Percentiles rank a stretch among this genome's conserved stretches.
phyloP scores from a whole-genome alignment of 257 asterid genomes.

The Coffea canephora region DNA sequence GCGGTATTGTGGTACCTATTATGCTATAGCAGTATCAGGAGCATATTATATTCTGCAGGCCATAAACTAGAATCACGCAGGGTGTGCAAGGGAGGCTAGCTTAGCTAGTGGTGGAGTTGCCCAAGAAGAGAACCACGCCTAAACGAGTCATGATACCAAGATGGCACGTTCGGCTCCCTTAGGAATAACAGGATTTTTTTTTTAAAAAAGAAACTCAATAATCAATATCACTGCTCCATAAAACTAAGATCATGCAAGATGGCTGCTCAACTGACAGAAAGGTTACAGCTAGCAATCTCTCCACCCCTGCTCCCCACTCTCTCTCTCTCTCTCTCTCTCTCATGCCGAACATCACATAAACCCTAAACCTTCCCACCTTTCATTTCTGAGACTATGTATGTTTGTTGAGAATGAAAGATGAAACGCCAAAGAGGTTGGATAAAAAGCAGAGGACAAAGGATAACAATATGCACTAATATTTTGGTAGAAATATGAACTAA shows the following conservation, averaged over 20 bases:
- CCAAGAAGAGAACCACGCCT: constrained; percentile 35
- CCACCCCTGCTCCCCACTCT: neutral
- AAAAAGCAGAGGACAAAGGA: neutral
- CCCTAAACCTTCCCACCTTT: constrained; percentile 39
- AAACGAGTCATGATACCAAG: constrained; percentile 57
- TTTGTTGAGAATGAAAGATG: neutral
- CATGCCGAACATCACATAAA: constrained; percentile 62
- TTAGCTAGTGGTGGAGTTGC: neutral
- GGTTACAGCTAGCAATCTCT: constrained; percentile 59
- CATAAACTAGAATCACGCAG: constrained; percentile 26
- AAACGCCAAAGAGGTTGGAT: too few relatives aligned
- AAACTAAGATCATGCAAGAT: constrained; percentile 73
- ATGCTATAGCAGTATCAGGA: too few relatives aligned
- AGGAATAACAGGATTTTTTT: constrained; percentile 26
- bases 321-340: constrained; percentile 41
- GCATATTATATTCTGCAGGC: constrained; percentile 4
- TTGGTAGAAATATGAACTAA: neutral
- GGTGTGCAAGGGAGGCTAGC: neutral
- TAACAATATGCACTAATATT: neutral
- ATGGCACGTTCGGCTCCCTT: constrained; percentile 92
- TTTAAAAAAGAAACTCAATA: neutral
- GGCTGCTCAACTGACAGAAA: constrained; percentile 63
- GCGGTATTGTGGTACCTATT: neutral
- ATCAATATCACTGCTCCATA: constrained; percentile 3
- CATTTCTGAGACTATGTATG: neutral